These are phyloP conservation scores for Phaffia australis DNA, from an alignment of 768 basidiomycete species.

Conservation along the genomic window DNA sequence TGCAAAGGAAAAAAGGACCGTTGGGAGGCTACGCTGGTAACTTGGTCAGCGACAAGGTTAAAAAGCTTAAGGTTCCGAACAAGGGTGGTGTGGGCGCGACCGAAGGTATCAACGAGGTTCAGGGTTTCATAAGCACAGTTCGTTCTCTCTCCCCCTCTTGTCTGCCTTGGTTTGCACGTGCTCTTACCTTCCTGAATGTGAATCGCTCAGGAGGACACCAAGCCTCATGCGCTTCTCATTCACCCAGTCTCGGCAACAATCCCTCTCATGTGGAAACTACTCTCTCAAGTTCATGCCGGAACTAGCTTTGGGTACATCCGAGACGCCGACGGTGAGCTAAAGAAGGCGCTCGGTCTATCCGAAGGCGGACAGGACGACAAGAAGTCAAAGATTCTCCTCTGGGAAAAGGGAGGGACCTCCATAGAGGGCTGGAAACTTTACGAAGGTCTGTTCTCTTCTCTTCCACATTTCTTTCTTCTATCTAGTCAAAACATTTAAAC, in stretches of 20 bases:
- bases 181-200: constrained; percentile 26
- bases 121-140: constrained; percentile 61
- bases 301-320: constrained; percentile 62
- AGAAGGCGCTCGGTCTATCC: constrained; percentile 22
- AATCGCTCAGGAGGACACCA: constrained; percentile 30
- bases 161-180: background rate
- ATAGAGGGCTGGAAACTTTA: constrained; percentile 47
- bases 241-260: constrained; percentile 37
- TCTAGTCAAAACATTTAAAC: background rate
- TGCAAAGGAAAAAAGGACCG: constrained; percentile 58
- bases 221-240: constrained; percentile 37
- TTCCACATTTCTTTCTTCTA: background rate
- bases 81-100: constrained; percentile 26
- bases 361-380: constrained; percentile 35
- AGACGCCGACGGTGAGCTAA: constrained; percentile 54
- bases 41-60: constrained; percentile 61
- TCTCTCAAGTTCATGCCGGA: constrained; percentile 45
- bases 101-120: constrained; percentile 46
- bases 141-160: constrained; percentile 29
- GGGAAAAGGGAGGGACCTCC: constrained; percentile 48
- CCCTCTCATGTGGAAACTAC: constrained; percentile 39
- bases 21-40: constrained; percentile 66
- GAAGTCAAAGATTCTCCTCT: constrained; percentile 59
- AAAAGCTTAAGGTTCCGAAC: constrained; percentile 41
- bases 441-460: constrained; percentile 46